phyloP scores from a whole-genome alignment of 257 asterid genomes.

The Leptodermis oblonga region DNA sequence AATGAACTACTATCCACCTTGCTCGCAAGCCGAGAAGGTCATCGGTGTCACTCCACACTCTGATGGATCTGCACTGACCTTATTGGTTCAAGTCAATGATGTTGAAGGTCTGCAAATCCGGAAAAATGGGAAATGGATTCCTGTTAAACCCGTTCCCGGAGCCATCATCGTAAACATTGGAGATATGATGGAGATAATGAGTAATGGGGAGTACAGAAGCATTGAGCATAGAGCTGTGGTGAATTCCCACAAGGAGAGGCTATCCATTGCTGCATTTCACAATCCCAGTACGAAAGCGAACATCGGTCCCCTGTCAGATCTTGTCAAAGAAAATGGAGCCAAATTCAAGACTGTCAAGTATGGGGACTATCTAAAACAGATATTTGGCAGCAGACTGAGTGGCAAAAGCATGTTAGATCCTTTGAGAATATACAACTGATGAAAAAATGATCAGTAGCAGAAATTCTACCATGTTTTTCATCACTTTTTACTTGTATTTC shows the following conservation, averaged over 20 bases:
- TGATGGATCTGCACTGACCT: constrained; percentile 29
- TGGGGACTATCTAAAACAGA: constrained; percentile 21
- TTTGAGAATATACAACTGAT: too few relatives aligned
- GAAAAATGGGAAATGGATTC: constrained; percentile 26
- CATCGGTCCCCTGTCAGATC: constrained; percentile 24
- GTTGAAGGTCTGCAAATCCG: constrained; percentile 33
- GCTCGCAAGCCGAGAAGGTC: constrained; percentile 25
- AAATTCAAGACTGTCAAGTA: constrained; percentile 23
- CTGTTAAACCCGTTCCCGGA: constrained; percentile 21
- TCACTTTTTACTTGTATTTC: too few relatives aligned
- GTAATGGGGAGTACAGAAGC: constrained; percentile 32
- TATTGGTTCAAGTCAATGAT: constrained; percentile 29
- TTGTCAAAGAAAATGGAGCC: constrained; percentile 15
- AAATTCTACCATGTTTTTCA: too few relatives aligned
- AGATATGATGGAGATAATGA: constrained; percentile 32
- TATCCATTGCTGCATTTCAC: constrained; percentile 34
- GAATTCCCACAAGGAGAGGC: constrained; percentile 22
- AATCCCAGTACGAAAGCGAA: constrained; percentile 14
- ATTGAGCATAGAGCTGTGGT: constrained; percentile 36
- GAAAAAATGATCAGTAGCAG: neutral
- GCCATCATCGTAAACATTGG: constrained; percentile 37
- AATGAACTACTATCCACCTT: constrained; percentile 38
- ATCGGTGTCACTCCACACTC: constrained; percentile 36
- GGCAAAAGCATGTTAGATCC: constrained; percentile 30
- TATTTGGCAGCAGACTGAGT: constrained; percentile 30